Percentiles rank a stretch among this genome's conserved stretches.
Evolutionary conservation across 140 eudicot species (phyloP).

Genomic region (Anethum foeniculum): DNA sequence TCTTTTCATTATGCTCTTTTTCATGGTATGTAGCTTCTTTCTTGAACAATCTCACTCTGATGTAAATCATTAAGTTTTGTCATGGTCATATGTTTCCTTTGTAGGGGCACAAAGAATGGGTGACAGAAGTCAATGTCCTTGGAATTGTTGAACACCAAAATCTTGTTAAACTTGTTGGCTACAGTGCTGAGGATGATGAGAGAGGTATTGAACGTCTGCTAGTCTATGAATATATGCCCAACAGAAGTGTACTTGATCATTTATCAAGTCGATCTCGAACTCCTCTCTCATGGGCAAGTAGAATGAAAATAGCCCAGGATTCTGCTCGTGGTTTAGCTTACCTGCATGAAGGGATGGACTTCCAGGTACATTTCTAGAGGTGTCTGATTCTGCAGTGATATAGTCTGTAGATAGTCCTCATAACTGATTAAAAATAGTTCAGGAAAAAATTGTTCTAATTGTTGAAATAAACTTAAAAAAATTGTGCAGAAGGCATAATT

Average conservation of each 20-base stretch:
- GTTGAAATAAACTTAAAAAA: neutral
- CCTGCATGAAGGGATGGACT: slow-evolving; percentile 96
- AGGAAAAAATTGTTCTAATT: neutral
- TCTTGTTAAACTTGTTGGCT: slow-evolving; percentile 82
- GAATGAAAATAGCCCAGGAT: slow-evolving; percentile 81
- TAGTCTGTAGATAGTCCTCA: neutral
- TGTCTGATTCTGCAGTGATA: neutral
- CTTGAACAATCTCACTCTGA: neutral
- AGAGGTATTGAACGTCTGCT: slow-evolving; percentile 93
- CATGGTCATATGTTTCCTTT: neutral
- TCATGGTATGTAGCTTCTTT: neutral
- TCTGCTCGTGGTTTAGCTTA: slow-evolving; percentile 93
- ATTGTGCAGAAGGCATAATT: neutral
- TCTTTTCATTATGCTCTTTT: neutral
- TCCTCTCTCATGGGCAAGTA: slow-evolving; percentile 73
- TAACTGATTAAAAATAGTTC: neutral
- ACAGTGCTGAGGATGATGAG: slow-evolving; percentile 88
- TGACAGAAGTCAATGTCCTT: slow-evolving; percentile 85
- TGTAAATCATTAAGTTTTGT: neutral
- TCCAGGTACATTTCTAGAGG: slow-evolving; percentile 51
- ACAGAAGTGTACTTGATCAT: slow-evolving; percentile 81
- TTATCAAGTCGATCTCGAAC: slow-evolving; percentile 49
- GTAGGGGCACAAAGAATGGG: slow-evolving; percentile 98
- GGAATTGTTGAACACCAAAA: slow-evolving; percentile 89
- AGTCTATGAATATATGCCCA: slow-evolving; percentile 82